Conservation (phyloP, 1,284 basidiomycete species). For the Leucoagaricus sp. region DNA sequence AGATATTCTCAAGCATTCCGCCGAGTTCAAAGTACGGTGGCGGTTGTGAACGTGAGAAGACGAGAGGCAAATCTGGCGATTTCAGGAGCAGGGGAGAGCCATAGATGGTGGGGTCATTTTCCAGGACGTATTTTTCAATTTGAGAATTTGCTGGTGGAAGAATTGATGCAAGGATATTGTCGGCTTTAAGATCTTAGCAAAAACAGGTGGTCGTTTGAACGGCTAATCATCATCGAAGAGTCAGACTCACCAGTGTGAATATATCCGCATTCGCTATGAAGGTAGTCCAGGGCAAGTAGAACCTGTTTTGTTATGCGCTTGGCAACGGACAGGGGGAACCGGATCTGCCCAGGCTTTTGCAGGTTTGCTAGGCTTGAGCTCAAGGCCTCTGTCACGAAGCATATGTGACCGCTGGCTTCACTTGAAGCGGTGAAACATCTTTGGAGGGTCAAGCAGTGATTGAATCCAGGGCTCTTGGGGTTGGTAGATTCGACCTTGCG, state of each 20-base stretch:
- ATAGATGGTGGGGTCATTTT: background rate
- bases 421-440: background rate
- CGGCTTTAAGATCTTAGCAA: too few species aligned
- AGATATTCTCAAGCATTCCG: too few species aligned
- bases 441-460: background rate
- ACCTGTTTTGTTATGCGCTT: too few species aligned
- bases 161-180: too few species aligned
- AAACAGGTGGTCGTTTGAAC: background rate
- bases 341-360: background rate
- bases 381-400: slow-evolving; percentile 4
- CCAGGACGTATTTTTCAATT: background rate
- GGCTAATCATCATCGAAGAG: background rate
- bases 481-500: too few species aligned
- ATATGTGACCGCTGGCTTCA: background rate
- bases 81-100: background rate
- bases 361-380: background rate
- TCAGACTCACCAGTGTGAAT: too few species aligned
- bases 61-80: background rate
- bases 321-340: too few species aligned
- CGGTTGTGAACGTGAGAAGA: too few species aligned
- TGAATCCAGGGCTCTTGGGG: too few species aligned
- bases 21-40: too few species aligned
- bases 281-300: slow-evolving; percentile 6
- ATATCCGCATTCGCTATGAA: background rate
- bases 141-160: background rate